These are phyloP conservation scores for Wickerhamomyces hampshirensis DNA, from an alignment of 805 yeast genomes.

Conservation along the genomic window DNA sequence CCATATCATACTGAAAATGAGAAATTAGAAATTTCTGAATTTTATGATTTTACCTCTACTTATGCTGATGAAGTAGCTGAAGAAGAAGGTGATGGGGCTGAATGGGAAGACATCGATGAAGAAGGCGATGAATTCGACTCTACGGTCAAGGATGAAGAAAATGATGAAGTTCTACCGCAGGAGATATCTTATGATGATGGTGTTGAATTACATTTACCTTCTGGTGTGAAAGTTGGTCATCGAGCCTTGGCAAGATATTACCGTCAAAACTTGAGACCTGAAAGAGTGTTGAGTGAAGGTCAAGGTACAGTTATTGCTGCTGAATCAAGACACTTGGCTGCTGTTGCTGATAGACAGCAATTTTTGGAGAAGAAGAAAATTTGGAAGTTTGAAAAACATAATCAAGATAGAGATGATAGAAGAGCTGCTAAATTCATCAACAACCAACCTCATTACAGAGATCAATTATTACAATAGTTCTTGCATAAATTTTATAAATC, in stretches of 20 bases:
- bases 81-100: constrained; percentile 27
- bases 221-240: constrained; percentile 84
- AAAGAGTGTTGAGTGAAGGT: constrained; percentile 58
- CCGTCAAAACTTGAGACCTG: constrained; percentile 67
- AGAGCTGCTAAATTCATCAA: constrained; percentile 76
- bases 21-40: constrained; percentile 82
- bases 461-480: constrained; percentile 55
- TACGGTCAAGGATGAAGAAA: constrained; percentile 26
- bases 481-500: no score
- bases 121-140: constrained; percentile 21
- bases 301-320: constrained; percentile 85
- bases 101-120: constrained; percentile 35
- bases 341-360: constrained; percentile 40
- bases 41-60: constrained; percentile 81
- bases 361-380: constrained; percentile 49
- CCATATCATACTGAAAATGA: constrained; percentile 87
- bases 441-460: constrained; percentile 86
- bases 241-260: constrained; percentile 75
- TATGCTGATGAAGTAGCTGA: constrained; percentile 37
- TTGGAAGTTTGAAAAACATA: constrained; percentile 61
- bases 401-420: constrained; percentile 43
- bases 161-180: constrained; percentile 32
- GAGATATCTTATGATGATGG: constrained; percentile 54
- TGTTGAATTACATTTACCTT: constrained; percentile 71
- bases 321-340: constrained; percentile 53